Base-by-base conservation (phyloP, 2,329 filamentous ascomycete species). In the Fusarium sp. region DNA sequence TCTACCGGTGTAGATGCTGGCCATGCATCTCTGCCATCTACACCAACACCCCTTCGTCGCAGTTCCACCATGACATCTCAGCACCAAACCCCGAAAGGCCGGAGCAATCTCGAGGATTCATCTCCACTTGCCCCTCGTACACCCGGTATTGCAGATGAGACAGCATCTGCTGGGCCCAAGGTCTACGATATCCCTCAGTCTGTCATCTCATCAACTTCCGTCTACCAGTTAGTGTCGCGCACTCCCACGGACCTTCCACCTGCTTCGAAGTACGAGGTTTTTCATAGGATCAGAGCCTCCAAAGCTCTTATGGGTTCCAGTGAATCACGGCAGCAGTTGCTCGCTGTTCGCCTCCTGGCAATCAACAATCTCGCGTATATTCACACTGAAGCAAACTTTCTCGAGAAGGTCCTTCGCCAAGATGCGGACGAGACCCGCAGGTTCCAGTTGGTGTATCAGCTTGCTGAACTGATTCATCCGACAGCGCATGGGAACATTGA, bases 281-380 rank as follows among this genome's bases (percentile, higher is more conserved):
- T 99, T 41, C 90, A 95, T 70, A 91, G 93, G 54, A 80, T 97
- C 21, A 90, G 96, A 59, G 88, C 91, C 58, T 92, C 94, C n/a
- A 91, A 94, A 77, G 93, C 93, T 15, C 83, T 99, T 58, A 83
- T 88, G 31, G 85, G 84, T 2, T 90, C 91, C 1, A 76, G 84
- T 14, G 84, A 89, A 59, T 87, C 87, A 21, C 88, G 94, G 42
- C 91, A 93, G 75, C 86, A 91, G 71, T 89, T 95, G 17, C 84
- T 99, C 47, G 89, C 91, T 35, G 88, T 95, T 52, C 91, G 95
- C 31, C 83, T 98, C 36, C 84, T 99, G 40, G 94, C 95, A 15
- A 90, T 98, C 61, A 91, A 92, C 23, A 99, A 98, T 73, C 79
- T 99, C 65, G 93, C 94, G 4, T 97, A 97, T 76, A 92, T 98